Evolutionary conservation across 2,329 filamentous ascomycete genomes (phyloP).

Genomic region (Hypoxylon sp.): DNA sequence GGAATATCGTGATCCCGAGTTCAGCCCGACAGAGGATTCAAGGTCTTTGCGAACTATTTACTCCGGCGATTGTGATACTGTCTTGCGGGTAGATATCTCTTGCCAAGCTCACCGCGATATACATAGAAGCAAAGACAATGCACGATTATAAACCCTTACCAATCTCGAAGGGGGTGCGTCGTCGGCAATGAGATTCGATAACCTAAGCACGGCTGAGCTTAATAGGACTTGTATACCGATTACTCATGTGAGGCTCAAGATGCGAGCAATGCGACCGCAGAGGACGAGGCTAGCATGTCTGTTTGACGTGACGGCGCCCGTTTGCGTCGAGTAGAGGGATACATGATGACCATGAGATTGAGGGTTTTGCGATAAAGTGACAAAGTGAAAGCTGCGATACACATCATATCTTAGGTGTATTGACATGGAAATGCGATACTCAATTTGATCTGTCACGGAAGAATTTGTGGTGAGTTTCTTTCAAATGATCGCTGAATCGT

Average conservation of each 20-base stretch:
- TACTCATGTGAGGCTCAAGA: not conserved
- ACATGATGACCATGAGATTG: no score
- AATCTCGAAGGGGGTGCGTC: conserved; percentile 2
- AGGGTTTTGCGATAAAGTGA: no score
- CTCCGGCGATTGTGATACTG: conserved; percentile 2
- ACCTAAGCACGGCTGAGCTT: not conserved
- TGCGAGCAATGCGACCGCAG: no score
- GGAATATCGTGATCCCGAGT: conserved; percentile 28
- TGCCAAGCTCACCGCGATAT: not conserved
- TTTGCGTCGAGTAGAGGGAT: no score
- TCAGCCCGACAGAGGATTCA: not conserved
- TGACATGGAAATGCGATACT: no score
- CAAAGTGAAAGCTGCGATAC: no score
- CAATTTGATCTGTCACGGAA: no score
- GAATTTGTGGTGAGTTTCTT: no score
- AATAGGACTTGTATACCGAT: not conserved
- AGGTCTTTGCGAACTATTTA: not conserved
- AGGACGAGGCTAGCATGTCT: no score
- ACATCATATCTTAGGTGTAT: no score
- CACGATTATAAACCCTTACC: conserved; percentile 12
- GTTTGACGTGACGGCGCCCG: no score
- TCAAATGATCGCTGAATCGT: no score
- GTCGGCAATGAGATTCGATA: conserved; percentile 10
- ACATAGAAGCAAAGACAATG: not conserved
- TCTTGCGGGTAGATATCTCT: conserved; percentile 1